Evolutionary conservation across 192 early-diverging fungal species (phyloP), one percentile per base, ranked within the genome.

Genomic region (Podila minutissima): DNA sequence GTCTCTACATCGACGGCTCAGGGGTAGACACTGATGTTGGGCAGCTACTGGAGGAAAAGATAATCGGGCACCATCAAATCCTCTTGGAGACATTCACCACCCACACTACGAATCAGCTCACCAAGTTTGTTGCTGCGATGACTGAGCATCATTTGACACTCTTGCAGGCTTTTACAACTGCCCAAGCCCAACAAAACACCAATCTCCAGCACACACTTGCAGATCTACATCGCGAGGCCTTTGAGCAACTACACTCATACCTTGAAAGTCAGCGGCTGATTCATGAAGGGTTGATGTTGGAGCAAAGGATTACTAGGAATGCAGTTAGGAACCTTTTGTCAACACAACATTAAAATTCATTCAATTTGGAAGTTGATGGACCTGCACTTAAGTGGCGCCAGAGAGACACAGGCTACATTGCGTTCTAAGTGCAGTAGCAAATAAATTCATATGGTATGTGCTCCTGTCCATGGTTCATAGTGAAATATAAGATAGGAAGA

Each of bases 1-100:
- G 31, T 32, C 31, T 3, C 31, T 4, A 32, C 31, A 32, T 4
- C 31, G 31, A 4, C 31, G 4, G 31, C 1, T 32, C 31, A 5
- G 17, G 3, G 32, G 28, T 5, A 15, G 59, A 35, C n/a, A 19
- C 29, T n/a, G n/a, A n/a, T 11, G 33, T 33, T 20, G 59, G 62
- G 38, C 62, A 48, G 38, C n/a, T 6, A 5, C 22, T 48, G 62
- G 38, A 64, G 62, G 33, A 41, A 64, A 64, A 63, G 22, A 63
- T 46, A 37, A 63, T 63, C 9, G 37, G 41, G n/a, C 61, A 20
- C 13, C 61, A 46, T 48, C 62, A 20, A 64, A 20, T 32, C 4
- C 4, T 32, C 31, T 48, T 64, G 38, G 38, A 64, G 62, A 13
- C 62, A 11, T 48, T 64, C 38, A 64, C 38, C 38, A 11, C 22